Conservation (phyloP, 164 flowering plant genomes). For the Litsea cubeba region DNA sequence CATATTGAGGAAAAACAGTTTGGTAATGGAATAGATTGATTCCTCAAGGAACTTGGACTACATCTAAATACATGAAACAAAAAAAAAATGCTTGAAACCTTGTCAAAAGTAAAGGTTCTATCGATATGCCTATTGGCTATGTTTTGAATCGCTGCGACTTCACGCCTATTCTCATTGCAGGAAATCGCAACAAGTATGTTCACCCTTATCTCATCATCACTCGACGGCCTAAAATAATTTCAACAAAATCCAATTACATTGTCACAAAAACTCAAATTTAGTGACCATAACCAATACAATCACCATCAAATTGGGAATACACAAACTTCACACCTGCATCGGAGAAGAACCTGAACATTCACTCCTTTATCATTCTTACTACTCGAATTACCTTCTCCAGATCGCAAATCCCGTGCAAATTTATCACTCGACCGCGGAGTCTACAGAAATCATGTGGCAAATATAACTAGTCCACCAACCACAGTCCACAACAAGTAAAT, state of each 20-base stretch:
- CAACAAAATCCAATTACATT: slow-evolving; percentile 1
- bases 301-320: neutral
- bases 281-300: neutral
- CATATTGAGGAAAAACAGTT: neutral
- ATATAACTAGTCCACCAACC: too few species aligned
- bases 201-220: slow-evolving; percentile 70
- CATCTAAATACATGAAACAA: neutral
- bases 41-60: neutral
- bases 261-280: neutral
- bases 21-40: neutral
- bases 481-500: too few species aligned
- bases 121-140: slow-evolving; percentile 97
- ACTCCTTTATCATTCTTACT: slow-evolving; percentile 80
- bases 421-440: too few species aligned
- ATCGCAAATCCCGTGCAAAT: too few species aligned
- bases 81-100: slow-evolving; percentile 47
- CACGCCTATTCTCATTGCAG: slow-evolving; percentile 80
- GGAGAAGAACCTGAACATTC: slow-evolving; percentile 86
- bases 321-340: slow-evolving; percentile 66
- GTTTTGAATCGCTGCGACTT: slow-evolving; percentile 77
- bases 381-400: too few species aligned
- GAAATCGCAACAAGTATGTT: slow-evolving; percentile 89
- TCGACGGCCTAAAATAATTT: slow-evolving; percentile 62
- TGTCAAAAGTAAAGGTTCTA: slow-evolving; percentile 82
- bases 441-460: too few species aligned